phyloP scores from a whole-genome alignment of 1,284 basidiomycete species.

The Moesziomyces antarcticus region DNA sequence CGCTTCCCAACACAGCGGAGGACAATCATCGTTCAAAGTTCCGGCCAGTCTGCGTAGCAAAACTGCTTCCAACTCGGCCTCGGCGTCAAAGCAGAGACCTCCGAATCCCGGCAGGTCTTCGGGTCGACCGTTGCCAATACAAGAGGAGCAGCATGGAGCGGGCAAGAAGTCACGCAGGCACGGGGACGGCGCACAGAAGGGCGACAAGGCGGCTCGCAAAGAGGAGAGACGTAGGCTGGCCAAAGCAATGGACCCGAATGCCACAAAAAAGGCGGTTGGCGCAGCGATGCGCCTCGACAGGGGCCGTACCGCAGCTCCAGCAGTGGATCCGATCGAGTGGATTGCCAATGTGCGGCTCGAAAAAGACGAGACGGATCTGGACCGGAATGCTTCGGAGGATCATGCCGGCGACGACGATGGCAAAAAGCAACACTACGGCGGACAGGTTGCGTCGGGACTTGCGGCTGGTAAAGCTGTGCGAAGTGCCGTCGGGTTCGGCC shows the following conservation, averaged over 20 bases:
- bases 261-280: constrained; percentile 22
- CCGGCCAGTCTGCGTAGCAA: constrained; percentile 20
- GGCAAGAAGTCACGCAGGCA: constrained; percentile 14
- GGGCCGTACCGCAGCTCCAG: constrained; percentile 30
- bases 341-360: constrained; percentile 54
- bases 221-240: constrained; percentile 19
- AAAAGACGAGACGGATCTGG: constrained; percentile 28
- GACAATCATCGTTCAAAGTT: constrained; percentile 39
- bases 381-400: constrained; percentile 16
- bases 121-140: constrained; percentile 29
- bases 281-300: constrained; percentile 46
- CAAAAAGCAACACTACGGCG: constrained; percentile 15
- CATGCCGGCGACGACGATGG: constrained; percentile 22
- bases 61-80: constrained; percentile 1
- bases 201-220: constrained; percentile 15
- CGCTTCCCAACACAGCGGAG: constrained; percentile 42
- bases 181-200: constrained; percentile 6
- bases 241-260: constrained; percentile 7
- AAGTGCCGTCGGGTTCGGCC: constrained; percentile 14
- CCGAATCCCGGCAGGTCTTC: constrained; percentile 12
- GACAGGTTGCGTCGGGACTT: constrained; percentile 4
- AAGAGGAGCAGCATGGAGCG: constrained; percentile 24
- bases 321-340: constrained; percentile 54
- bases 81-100: constrained; percentile 11
- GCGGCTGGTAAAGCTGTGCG: constrained; percentile 14